Base-by-base conservation (phyloP, 768 basidiomycete species). In the Termitomyces heimii region DNA sequence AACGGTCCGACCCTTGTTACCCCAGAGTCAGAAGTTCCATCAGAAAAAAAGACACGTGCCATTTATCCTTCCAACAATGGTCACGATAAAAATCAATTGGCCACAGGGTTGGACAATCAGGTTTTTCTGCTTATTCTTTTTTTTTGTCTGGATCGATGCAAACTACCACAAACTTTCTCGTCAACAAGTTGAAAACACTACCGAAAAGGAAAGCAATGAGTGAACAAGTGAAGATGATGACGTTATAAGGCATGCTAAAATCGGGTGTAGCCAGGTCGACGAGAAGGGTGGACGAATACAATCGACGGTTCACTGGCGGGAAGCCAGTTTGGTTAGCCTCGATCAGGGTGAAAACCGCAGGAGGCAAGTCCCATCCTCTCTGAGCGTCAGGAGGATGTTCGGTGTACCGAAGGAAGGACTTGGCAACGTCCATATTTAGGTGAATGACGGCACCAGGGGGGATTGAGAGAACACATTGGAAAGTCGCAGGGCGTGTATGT, bases 171-270 rank as follows among this genome's bases (percentile, higher is more conserved):
- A 94, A 93, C 64, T 81, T 81, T 60, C 96, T 73, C 46, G 91
- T 91, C 70, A 98, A 72, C 49, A 86, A 68, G 66, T 98, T 98
- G 73, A 98, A 94, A 46, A 96, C 72, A 65, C 85, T 91, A 56
- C 96, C 97, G 71, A 99, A 98, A 54, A 95, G 85, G 61, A 97
- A 83, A 46, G 95, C 94, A 53, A 97, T 81, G 42, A 98, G 75
- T 10, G 93, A 94, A 67, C 89, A 92, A 57, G 83, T 94, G 77
- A 98, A 89, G 66, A 98, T 98, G 71, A 98, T 98, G 47, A 98
- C 96, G 73, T 98, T 99, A 75, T 98, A 98, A 1, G 97, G 97
- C 97, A 98, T 98, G 70, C 92, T 94, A 69, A 98, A 98, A 70
- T 98, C 97, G 0, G 96, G 97, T 35, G 93, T 94, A n/a, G 96